Evolutionary conservation across 1,139 yeast genomes (phyloP), one percentile per base, ranked within the genome.

Genomic region (Yamadazyma buinensis): DNA sequence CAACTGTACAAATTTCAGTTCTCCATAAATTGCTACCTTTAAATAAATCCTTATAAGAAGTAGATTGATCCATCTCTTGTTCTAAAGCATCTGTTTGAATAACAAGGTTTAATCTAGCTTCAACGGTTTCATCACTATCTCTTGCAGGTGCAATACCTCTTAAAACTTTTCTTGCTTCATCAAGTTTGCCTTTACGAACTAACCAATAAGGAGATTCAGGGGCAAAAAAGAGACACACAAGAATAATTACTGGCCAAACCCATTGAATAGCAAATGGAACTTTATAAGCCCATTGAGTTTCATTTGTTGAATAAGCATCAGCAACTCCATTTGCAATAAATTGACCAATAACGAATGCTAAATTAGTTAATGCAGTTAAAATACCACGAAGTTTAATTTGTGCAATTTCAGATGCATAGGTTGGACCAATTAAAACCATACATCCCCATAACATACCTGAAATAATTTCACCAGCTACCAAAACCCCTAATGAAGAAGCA

Each of bases 301-400:
- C 28, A 36, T 44, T 40, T 30, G 31, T 35, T 8, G 48, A 48
- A 29, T 47, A 36, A 5, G 38, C 44, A 32, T 46, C 34, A 15
- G 51, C 38, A 5, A 50, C 52, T 7, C 49, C 54, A n/a, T 52
- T 52, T 15, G 57, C 54, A 23, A 54, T 37, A 35, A 54, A 50
- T 35, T 54, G 59, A 28, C 59, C 59, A 26, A 49, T 44, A 26
- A 54, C 57, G 56, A 57, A 54, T 33, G 54, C 51, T 38, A 53
- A 39, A 36, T 54, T 54, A 22, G 51, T 49, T 32, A 47, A 51
- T 13, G 58, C 48, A 14, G 56, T 42, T 26, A 52, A 40, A 30
- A 48, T 47, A 8, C 55, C 55, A 36, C 56, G 40, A 22, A 52
- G 40, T 7, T 40, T 38, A 26, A 42, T 34, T 5, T 54, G 56